Evolutionary conservation across 1,284 basidiomycete species (phyloP), one percentile per base, ranked within the genome.

Genomic region (Sutorius eximius): DNA sequence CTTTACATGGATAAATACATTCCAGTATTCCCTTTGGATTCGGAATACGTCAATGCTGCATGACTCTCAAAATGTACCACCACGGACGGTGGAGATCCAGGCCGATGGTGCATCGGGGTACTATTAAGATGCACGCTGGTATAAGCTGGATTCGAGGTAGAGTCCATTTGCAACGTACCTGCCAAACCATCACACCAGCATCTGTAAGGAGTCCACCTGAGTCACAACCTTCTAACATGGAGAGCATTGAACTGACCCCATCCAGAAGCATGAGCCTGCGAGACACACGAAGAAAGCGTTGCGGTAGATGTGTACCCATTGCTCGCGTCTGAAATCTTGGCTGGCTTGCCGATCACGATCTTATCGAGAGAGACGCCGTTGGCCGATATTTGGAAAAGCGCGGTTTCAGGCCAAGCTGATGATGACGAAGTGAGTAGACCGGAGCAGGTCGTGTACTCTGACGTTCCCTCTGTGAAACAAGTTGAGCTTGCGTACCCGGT

Each of bases 261-360:
- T 20, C 29, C 29, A 20, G 45, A 45, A 16, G 20, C 30, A n/a
- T 45, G 20, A 36, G 45, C 45, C 37, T 33, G 44, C 7, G 44
- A 45, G 13, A 45, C 44, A 45, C 44, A 34, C 30, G 44, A 45
- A 22, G 44, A 30, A 16, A 45, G 44, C 5, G 30, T 45, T 45
- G 30, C 13, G 8, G 30, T 45, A 20, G 44, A 45, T 18, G 33
- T 45, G 30, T 45, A 45, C 30, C 30, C 30, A 10, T 79, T 85
- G 59, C 56, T 76, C 2, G 85, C 83, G 60, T 85, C 83, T 13
- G 72, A 63, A 4, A 72, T 27, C 3, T 67, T 73, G 0, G 75
- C 84, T 2, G 85, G 86, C 70, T 88, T 88, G 3, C 85, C 86
- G 51, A 88, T 83, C 47, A 82, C 76, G 45, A 82, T 61, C 67